Evolutionary conservation across 371 early-diverging fungal genomes (phyloP).

Genomic region (Syncephalastrum racemosum): DNA sequence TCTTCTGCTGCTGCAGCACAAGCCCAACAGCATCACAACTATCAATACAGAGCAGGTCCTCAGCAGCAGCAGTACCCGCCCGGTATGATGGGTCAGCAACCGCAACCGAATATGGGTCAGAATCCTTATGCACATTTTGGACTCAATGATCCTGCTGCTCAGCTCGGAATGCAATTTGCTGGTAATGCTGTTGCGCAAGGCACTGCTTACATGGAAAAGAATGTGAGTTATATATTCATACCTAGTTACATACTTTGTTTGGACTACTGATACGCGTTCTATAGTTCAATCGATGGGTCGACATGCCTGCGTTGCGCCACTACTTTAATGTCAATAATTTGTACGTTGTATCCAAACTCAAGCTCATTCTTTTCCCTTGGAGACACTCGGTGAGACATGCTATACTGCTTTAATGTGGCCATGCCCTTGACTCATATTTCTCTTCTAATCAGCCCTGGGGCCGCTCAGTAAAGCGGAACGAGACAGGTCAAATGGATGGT

Average conservation of each 20-base stretch:
- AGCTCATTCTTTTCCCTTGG: conserved; percentile 94
- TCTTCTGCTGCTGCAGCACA: conserved; percentile 40
- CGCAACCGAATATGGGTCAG: conserved; percentile 22
- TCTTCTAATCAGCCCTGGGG: conserved; percentile 69
- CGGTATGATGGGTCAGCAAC: conserved; percentile 36
- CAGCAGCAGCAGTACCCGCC: conserved; percentile 34
- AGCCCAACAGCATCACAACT: conserved; percentile 38
- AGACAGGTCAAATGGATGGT: conserved; percentile 86
- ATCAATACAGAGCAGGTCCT: conserved; percentile 27
- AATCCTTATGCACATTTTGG: conserved; percentile 48
- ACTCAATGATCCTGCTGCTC: conserved; percentile 80
- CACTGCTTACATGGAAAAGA: conserved; percentile 88
- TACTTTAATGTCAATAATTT: conserved; percentile 97
- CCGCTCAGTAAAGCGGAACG: conserved; percentile 73
- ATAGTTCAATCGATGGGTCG: conserved; percentile 83
- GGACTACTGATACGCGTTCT: not conserved
- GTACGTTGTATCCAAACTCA: conserved; percentile 90
- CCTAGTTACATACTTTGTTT: not conserved
- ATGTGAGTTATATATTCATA: conserved; percentile 56
- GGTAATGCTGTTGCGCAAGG: conserved; percentile 88
- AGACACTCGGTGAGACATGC: conserved; percentile 74
- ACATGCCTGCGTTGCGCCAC: conserved; percentile 82
- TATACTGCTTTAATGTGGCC: conserved; percentile 13
- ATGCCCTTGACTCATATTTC: not conserved
- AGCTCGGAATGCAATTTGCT: conserved; percentile 96